Base-by-base conservation (phyloP, 1,284 basidiomycete genomes). In the Trametes polyzona region DNA sequence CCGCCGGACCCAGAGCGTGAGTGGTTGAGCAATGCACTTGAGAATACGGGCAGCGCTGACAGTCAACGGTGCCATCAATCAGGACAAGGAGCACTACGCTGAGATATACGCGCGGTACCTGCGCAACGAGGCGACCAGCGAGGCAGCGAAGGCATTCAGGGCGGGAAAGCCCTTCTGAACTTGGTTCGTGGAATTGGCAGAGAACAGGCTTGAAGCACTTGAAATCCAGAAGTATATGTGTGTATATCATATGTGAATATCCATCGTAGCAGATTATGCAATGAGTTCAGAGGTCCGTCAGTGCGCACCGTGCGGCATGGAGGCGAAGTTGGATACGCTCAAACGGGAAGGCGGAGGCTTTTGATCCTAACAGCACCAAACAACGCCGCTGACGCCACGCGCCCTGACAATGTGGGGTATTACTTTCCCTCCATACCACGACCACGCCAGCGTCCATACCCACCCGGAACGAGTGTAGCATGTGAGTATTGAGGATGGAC, bases 101-200 rank as follows among this genome's bases (percentile, higher is more conserved):
- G 74, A 75, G 40, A 81, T 86, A 16, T 86, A 84, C 58, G 78
- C 72, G 10, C 73, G 83, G 1, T 87, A 86, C 65, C 69, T 86
- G 35, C 73, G 76, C 11, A 78, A 86, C 61, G 81, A 83, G 61
- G 82, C 84, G 9, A 79, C 84, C 71, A 83, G 83, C 62, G 82
- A 83, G 62, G 80, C 76, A 21, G 85, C 85, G 2, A 84, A 83
- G 64, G 84, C 83, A 0, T 81, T 78, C 19, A 74, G 83, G 50
- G 77, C 72, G 21, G 83, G 83, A 9, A 30, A 51, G n/a, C 40
- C 56, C 12, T 58, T 52, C 32, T 56, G 33, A 52, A 12, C 33
- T 35, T 6, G 33, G n/a, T n/a, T n/a, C n/a, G n/a, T n/a, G n/a
- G n/a, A n/a, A n/a, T n/a, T n/a, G n/a, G n/a, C n/a, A n/a, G n/a